Conservation (phyloP, 73 alveolate species). For the Paramecium sexaurelia region DNA sequence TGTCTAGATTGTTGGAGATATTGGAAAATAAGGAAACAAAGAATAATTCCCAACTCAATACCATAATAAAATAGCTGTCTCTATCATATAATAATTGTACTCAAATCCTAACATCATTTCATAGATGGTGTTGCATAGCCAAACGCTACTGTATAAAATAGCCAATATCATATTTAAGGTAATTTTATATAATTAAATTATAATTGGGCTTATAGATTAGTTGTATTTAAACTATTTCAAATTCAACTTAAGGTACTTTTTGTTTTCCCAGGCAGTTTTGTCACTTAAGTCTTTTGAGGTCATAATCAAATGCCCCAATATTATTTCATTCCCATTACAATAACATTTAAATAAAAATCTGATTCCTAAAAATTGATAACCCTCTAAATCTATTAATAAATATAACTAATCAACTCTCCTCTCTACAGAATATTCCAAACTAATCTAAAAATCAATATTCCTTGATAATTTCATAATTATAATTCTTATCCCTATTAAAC, state of each 20-base stretch:
- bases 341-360: too few relatives aligned
- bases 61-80: conserved; percentile 4
- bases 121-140: neutral
- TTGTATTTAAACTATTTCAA: neutral
- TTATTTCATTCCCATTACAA: too few relatives aligned
- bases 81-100: neutral
- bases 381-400: too few relatives aligned
- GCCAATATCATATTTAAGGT: neutral
- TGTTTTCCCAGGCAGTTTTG: too few relatives aligned
- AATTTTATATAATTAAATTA: neutral
- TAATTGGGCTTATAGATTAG: neutral
- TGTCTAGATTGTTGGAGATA: neutral
- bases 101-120: neutral
- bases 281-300: too few relatives aligned
- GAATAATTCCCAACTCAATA: neutral
- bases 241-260: neutral
- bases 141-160: conserved; percentile 4
- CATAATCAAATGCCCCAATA: too few relatives aligned
- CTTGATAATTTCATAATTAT: too few relatives aligned
- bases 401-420: too few relatives aligned
- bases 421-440: too few relatives aligned
- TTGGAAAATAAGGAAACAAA: neutral
- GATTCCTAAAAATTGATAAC: too few relatives aligned
- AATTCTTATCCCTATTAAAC: too few relatives aligned
- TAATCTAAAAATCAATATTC: too few relatives aligned